phyloP scores from a whole-genome alignment of 2,329 filamentous ascomycete species.

The Blastomyces parvus region DNA sequence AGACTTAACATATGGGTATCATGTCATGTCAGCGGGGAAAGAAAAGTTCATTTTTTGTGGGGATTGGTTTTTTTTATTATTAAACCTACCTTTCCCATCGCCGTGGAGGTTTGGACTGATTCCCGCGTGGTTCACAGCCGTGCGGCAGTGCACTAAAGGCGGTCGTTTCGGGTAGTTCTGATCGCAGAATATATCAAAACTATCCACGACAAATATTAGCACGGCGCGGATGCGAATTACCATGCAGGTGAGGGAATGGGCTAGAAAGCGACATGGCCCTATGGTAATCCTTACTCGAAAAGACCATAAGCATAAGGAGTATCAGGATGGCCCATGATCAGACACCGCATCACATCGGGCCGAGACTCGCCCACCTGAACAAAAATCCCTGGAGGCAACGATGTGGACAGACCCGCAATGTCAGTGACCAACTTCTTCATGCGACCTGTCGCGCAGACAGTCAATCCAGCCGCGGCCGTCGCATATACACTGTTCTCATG shows the following conservation, averaged over 20 bases:
- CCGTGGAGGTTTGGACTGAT: slow-evolving; percentile 48
- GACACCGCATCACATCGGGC: slow-evolving; percentile 42
- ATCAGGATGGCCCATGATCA: slow-evolving; percentile 42
- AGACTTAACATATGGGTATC: slow-evolving; percentile 28
- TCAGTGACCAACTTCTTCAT: slow-evolving; percentile 43
- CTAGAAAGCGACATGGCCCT: not conserved
- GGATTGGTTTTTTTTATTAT: not conserved
- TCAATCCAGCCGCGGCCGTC: slow-evolving; percentile 11
- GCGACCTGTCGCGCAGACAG: slow-evolving; percentile 25
- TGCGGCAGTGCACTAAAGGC: slow-evolving; percentile 38
- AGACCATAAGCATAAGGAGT: slow-evolving; percentile 48
- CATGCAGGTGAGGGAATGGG: not conserved
- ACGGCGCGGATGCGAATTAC: not conserved
- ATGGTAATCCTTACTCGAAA: slow-evolving; percentile 33
- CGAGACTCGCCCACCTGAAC: slow-evolving; percentile 39
- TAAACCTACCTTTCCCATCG: slow-evolving; percentile 38
- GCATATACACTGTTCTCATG: slow-evolving; percentile 19
- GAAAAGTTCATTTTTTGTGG: not conserved
- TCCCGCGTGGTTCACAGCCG: slow-evolving; percentile 35
- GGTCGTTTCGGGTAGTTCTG: slow-evolving; percentile 35
- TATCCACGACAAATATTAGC: slow-evolving; percentile 2
- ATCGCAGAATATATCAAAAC: slow-evolving; percentile 43
- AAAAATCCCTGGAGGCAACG: slow-evolving; percentile 45
- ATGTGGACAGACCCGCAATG: slow-evolving; percentile 37
- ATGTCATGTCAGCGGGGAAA: slow-evolving; percentile 10